Percentiles rank a stretch among this genome's conserved stretches.
phyloP scores from a whole-genome alignment of 805 yeast genomes.

The Saturnispora serradocipensis region DNA sequence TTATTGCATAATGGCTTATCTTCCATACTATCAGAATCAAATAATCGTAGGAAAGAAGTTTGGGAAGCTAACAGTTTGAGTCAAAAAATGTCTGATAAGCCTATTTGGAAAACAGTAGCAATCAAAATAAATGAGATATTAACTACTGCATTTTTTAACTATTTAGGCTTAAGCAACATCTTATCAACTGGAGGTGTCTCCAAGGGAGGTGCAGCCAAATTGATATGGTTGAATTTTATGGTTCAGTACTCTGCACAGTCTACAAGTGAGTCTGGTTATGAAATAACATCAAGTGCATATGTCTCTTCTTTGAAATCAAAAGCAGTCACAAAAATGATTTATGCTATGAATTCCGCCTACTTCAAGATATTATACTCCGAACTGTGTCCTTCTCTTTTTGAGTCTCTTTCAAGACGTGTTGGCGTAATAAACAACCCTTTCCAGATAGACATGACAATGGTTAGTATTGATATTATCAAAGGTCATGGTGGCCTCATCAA shows the following conservation, averaged over 20 bases:
- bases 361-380: conserved; percentile 10
- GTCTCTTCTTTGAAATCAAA: neutral
- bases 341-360: conserved; percentile 3
- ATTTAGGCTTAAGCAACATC: neutral
- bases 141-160: neutral
- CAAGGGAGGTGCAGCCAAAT: conserved; percentile 5
- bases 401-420: conserved; percentile 9
- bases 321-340: neutral
- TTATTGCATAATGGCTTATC: conserved; percentile 25
- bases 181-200: conserved; percentile 3
- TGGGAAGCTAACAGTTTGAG: conserved; percentile 1
- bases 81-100: neutral
- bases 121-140: neutral
- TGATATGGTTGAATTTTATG: conserved; percentile 7
- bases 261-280: conserved; percentile 1
- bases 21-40: conserved; percentile 23
- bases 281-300: neutral
- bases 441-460: conserved; percentile 21
- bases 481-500: conserved; percentile 4
- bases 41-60: conserved; percentile 16
- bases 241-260: conserved; percentile 1
- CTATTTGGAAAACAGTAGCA: neutral
- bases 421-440: conserved; percentile 5
- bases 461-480: conserved; percentile 16
- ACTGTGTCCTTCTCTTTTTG: conserved; percentile 7